Conservation (phyloP, 306 rosid species). For the Datisca glomerata region DNA sequence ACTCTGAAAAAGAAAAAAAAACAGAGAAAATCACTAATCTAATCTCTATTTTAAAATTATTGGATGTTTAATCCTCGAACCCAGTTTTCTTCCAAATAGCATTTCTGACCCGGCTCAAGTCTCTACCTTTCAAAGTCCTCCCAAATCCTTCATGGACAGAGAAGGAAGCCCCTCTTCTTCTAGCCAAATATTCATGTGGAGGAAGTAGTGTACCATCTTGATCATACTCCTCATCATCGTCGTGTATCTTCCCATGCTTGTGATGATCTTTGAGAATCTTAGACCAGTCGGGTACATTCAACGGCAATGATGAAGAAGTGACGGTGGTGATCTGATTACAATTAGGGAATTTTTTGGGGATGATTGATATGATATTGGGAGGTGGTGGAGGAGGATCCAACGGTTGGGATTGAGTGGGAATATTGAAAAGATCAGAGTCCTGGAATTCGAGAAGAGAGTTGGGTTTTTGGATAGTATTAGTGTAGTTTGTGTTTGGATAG, state of each 20-base stretch:
- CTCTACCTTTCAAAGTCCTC: slow-evolving; percentile 86
- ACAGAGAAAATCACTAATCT: no score
- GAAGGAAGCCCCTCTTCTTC: slow-evolving; percentile 66
- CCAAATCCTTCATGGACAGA: slow-evolving; percentile 94
- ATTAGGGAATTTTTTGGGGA: slow-evolving; percentile 4
- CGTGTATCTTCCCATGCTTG: slow-evolving; percentile 17
- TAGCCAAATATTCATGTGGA: slow-evolving; percentile 78
- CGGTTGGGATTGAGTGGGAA: neutral
- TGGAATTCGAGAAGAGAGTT: slow-evolving; percentile 36
- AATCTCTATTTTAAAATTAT: neutral
- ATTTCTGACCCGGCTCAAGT: slow-evolving; percentile 68
- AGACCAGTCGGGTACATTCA: slow-evolving; percentile 80
- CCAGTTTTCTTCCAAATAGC: slow-evolving; percentile 88
- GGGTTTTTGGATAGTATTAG: slow-evolving; percentile 27
- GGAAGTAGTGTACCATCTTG: slow-evolving; percentile 28
- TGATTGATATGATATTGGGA: slow-evolving; percentile 4
- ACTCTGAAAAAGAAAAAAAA: no score
- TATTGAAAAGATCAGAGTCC: slow-evolving; percentile 54
- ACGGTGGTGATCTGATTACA: neutral
- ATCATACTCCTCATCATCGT: slow-evolving; percentile 2
- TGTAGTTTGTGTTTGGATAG: slow-evolving; percentile 29
- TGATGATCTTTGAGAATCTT: slow-evolving; percentile 55
- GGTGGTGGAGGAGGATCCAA: no score
- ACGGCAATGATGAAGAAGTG: slow-evolving; percentile 46
- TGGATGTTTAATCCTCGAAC: slow-evolving; percentile 37